These are phyloP conservation scores for Vitis amurensis DNA, from an alignment of 164 flowering plant species.

Conservation along the genomic window DNA sequence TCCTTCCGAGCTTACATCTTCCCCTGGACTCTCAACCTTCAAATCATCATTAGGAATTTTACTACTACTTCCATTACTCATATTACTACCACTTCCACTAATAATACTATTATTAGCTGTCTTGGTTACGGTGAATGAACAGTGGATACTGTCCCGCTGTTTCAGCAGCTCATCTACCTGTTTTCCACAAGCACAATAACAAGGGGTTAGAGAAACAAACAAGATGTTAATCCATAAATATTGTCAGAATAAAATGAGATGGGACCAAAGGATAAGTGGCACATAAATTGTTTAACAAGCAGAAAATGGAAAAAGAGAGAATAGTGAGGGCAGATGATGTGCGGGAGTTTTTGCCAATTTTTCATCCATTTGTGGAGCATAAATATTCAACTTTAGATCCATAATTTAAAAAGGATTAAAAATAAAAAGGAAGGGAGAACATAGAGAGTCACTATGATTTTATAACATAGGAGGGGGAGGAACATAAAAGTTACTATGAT, in stretches of 20 bases:
- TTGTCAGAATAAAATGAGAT: not conserved
- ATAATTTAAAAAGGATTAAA: too few species aligned
- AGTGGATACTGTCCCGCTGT: slow-evolving; percentile 76
- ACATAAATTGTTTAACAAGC: not conserved
- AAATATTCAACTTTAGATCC: too few species aligned
- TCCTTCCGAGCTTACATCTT: slow-evolving; percentile 69
- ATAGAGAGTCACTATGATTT: too few species aligned
- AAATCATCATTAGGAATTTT: slow-evolving; percentile 57
- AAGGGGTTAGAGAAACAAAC: not conserved
- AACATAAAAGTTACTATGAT: too few species aligned
- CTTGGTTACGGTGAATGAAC: slow-evolving; percentile 69
- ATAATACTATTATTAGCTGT: slow-evolving; percentile 20
- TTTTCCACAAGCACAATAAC: slow-evolving; percentile 8
- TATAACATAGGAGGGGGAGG: too few species aligned
- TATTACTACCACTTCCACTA: slow-evolving; percentile 25
- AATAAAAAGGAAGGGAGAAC: too few species aligned
- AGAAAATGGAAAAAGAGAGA: not conserved
- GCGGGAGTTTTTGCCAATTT: too few species aligned
- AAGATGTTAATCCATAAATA: not conserved
- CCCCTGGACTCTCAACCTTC: slow-evolving; percentile 56
- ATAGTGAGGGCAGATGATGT: too few species aligned
- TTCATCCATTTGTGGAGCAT: too few species aligned
- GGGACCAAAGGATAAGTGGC: not conserved
- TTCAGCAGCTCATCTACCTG: slow-evolving; percentile 96
- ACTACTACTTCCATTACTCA: slow-evolving; percentile 53